phyloP scores from a whole-genome alignment of 2,329 filamentous ascomycete species.

The Scedosporium apiospermum region DNA sequence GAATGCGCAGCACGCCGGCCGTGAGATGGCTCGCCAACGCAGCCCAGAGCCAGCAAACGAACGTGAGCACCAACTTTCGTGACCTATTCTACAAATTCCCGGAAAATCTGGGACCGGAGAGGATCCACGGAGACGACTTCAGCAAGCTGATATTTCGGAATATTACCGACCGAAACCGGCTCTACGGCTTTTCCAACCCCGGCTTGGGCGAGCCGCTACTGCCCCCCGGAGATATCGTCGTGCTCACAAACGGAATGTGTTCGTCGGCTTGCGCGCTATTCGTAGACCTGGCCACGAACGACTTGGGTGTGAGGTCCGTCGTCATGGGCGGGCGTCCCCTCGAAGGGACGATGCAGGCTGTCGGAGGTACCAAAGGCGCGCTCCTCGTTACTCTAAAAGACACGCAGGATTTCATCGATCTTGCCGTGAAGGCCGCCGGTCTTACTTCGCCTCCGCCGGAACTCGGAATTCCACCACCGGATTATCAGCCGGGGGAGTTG shows the following conservation, averaged over 20 bases:
- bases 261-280: constrained; percentile 14
- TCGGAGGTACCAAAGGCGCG: constrained; percentile 49
- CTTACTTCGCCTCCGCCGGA: too few species aligned
- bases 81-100: neutral
- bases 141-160: neutral
- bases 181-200: neutral
- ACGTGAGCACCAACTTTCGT: neutral
- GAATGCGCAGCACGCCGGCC: neutral
- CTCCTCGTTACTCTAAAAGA: too few species aligned
- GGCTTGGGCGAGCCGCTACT: neutral
- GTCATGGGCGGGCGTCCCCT: constrained; percentile 52
- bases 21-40: neutral
- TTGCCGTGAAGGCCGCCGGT: too few species aligned
- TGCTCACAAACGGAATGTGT: constrained; percentile 15
- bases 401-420: too few species aligned
- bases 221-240: constrained; percentile 10
- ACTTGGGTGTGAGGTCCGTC: constrained; percentile 17
- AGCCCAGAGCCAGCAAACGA: neutral
- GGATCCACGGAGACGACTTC: neutral
- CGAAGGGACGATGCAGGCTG: constrained; percentile 45
- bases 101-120: neutral
- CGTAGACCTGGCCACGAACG: neutral
- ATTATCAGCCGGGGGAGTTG: neutral
- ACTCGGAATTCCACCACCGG: too few species aligned
- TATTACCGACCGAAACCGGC: neutral